phyloP scores from a whole-genome alignment of 2,329 filamentous ascomycete species.

The Diaporthe nobilis region DNA sequence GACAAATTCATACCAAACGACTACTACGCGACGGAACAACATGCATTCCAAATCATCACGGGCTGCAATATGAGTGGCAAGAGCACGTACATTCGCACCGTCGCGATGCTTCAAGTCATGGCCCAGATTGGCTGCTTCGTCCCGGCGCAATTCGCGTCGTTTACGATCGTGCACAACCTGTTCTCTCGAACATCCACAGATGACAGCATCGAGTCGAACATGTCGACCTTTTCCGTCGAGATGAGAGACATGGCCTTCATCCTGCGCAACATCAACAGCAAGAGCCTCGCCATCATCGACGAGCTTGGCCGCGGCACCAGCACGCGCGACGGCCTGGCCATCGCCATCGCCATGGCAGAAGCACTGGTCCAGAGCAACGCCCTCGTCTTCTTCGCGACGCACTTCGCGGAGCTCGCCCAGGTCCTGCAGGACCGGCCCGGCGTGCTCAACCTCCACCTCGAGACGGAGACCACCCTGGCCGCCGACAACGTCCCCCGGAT shows the following conservation, averaged over 20 bases:
- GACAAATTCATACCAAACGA: conserved; percentile 89
- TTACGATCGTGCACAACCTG: conserved; percentile 84
- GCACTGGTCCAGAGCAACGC: conserved; percentile 84
- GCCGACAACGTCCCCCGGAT: conserved; percentile 70
- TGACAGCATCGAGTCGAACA: conserved; percentile 89
- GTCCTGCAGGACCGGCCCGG: conserved; percentile 82
- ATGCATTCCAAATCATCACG: conserved; percentile 92
- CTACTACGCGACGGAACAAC: conserved; percentile 84
- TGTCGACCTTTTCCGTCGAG: conserved; percentile 93
- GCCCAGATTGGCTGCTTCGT: conserved; percentile 94
- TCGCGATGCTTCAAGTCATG: conserved; percentile 91
- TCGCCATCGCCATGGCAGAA: conserved; percentile 92
- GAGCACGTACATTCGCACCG: conserved; percentile 90
- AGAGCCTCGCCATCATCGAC: conserved; percentile 87
- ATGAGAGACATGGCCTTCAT: conserved; percentile 98
- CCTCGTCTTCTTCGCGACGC: conserved; percentile 92
- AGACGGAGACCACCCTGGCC: conserved; percentile 72
- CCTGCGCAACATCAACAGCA: conserved; percentile 82
- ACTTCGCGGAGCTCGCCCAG: conserved; percentile 86
- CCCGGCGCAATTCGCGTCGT: conserved; percentile 85
- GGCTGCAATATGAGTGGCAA: conserved; percentile 99
- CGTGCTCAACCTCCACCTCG: conserved; percentile 86
- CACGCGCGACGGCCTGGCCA: conserved; percentile 87
- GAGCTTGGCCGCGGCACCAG: conserved; percentile 94
- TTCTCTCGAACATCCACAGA: conserved; percentile 91